phyloP scores from a whole-genome alignment of 257 asterid genomes.

The Agastache rugosa region DNA sequence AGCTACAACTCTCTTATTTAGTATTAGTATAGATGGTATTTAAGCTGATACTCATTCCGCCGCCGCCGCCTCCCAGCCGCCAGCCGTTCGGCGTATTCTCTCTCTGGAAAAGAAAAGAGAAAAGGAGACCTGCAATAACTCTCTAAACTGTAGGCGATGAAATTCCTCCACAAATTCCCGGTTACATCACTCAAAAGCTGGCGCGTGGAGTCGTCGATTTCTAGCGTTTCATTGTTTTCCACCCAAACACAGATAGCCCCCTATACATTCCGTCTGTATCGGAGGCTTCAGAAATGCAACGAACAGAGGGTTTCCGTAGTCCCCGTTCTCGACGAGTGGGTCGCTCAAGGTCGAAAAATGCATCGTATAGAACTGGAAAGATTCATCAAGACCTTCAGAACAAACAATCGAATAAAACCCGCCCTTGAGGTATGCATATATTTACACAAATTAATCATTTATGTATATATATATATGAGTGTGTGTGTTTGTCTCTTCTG shows the following conservation, averaged over 20 bases:
- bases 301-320: conserved; percentile 19
- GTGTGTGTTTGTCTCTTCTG: background rate
- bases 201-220: conserved; percentile 20
- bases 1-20: too few species aligned
- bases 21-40: too few species aligned
- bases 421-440: conserved; percentile 37
- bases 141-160: background rate
- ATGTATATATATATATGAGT: background rate
- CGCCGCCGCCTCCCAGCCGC: too few species aligned
- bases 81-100: too few species aligned
- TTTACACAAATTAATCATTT: too few species aligned
- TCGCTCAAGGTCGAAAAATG: conserved; percentile 19
- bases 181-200: background rate
- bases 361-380: conserved; percentile 13
- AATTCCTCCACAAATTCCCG: background rate
- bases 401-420: conserved; percentile 21
- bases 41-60: too few species aligned
- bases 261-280: background rate
- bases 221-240: conserved; percentile 29
- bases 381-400: conserved; percentile 20
- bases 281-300: conserved; percentile 25
- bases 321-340: conserved; percentile 38
- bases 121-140: background rate
- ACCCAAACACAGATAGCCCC: conserved; percentile 2
- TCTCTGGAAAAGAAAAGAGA: too few species aligned